phyloP scores from a whole-genome alignment of 1,284 basidiomycete species.

The Mycena sp. region DNA sequence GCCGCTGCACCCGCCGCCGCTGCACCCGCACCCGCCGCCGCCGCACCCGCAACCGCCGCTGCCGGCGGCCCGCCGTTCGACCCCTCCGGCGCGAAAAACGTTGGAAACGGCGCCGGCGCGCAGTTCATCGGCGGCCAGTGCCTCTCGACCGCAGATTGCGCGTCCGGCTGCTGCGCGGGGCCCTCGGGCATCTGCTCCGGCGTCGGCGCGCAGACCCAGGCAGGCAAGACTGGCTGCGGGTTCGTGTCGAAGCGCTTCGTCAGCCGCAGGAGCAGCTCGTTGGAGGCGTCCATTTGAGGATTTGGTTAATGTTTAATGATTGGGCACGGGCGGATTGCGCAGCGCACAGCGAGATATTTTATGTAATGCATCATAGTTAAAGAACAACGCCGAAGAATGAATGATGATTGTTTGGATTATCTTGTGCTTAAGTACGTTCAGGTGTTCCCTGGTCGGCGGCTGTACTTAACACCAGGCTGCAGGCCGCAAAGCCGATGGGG shows the following conservation, averaged over 20 bases:
- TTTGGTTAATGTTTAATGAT: too few relatives aligned
- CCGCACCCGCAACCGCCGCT: not conserved
- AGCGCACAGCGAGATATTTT: too few relatives aligned
- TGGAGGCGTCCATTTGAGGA: too few relatives aligned
- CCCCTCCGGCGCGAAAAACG: not conserved
- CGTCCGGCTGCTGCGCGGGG: not conserved
- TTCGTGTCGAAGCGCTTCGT: not conserved
- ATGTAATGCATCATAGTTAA: too few relatives aligned
- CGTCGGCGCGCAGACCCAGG: slow-evolving; percentile 1
- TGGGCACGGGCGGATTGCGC: too few relatives aligned
- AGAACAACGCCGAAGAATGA: too few relatives aligned
- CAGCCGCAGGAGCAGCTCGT: too few relatives aligned
- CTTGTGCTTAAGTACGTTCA: too few relatives aligned
- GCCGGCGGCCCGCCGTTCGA: not conserved
- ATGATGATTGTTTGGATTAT: too few relatives aligned
- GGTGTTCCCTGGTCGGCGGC: too few relatives aligned
- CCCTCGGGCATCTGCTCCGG: slow-evolving; percentile 2
- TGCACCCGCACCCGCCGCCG: not conserved
- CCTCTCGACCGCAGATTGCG: not conserved
- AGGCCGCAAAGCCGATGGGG: too few relatives aligned
- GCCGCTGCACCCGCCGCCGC: not conserved
- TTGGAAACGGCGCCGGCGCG: not conserved
- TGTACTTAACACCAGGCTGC: too few relatives aligned
- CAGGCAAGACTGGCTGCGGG: not conserved
- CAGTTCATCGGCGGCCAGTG: not conserved